These are phyloP conservation scores for Colletotrichum aenigma DNA, from an alignment of 2,329 filamentous ascomycete genomes.

Conservation along the genomic window DNA sequence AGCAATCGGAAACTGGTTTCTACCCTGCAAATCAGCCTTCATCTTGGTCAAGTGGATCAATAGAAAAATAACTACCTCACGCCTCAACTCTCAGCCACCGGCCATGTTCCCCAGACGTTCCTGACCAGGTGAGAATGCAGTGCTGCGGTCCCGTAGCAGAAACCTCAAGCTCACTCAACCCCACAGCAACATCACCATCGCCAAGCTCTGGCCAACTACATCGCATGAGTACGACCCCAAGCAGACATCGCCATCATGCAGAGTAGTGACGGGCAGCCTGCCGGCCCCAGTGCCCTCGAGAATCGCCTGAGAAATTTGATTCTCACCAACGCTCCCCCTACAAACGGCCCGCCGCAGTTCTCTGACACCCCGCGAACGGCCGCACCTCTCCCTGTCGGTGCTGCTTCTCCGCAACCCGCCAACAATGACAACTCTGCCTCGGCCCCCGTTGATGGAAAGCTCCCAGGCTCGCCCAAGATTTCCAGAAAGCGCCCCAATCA, in stretches of 20 bases:
- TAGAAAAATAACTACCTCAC: not conserved
- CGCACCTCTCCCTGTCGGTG: not conserved
- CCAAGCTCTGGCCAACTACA: not conserved
- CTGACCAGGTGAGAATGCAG: not conserved
- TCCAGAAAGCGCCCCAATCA: constrained; percentile 62
- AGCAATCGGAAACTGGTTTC: not conserved
- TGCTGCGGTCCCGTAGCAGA: not conserved
- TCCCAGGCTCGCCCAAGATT: constrained; percentile 29
- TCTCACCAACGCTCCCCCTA: constrained; percentile 50
- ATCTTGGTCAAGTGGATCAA: not conserved
- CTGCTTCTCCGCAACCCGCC: not conserved
- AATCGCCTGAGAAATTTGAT: constrained; percentile 64
- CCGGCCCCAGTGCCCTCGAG: constrained; percentile 53
- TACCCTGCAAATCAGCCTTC: not conserved
- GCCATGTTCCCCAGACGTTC: not conserved
- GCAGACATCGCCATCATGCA: not conserved
- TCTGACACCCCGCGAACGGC: constrained; percentile 9
- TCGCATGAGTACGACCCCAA: not conserved
- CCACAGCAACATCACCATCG: not conserved
- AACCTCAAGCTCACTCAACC: constrained; percentile 1
- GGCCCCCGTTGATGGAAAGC: constrained; percentile 40
- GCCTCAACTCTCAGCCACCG: not conserved
- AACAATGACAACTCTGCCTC: not conserved
- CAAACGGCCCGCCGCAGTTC: constrained; percentile 22
- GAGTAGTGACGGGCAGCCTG: not conserved